Conservation (phyloP, 495 filamentous ascomycete species). For the Pyrenopolyporus hunteri region DNA sequence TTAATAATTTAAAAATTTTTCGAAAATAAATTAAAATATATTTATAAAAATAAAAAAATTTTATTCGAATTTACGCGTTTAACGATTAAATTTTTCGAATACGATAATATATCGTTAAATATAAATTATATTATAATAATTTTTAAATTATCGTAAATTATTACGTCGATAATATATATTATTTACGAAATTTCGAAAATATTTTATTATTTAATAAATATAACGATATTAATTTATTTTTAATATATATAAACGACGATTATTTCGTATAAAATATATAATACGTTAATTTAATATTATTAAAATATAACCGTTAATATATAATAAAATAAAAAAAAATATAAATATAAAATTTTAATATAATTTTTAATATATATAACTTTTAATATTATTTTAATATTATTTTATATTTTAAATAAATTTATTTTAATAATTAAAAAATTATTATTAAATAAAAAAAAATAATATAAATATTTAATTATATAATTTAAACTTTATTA, state of each 20-base stretch:
- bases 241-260: not conserved
- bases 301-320: conserved; percentile 4
- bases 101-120: too few species aligned
- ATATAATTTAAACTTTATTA: not conserved
- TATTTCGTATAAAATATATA: not conserved
- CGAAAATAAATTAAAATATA: too few species aligned
- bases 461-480: not conserved
- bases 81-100: too few species aligned
- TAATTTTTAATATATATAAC: conserved; percentile 6
- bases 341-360: not conserved
- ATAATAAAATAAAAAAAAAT: not conserved
- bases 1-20: too few species aligned
- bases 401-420: not conserved
- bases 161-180: too few species aligned
- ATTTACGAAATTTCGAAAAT: too few species aligned
- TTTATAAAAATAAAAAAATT: too few species aligned
- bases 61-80: too few species aligned
- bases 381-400: not conserved
- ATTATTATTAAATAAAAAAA: not conserved
- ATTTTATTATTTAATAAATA: not conserved
- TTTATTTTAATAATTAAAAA: conserved; percentile 1
- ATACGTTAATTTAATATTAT: not conserved
- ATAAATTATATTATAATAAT: too few species aligned
- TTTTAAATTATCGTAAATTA: too few species aligned
- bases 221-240: not conserved